Evolutionary conservation across 2,329 filamentous ascomycete genomes (phyloP).

Genomic region (Fusarium subglutinans): DNA sequence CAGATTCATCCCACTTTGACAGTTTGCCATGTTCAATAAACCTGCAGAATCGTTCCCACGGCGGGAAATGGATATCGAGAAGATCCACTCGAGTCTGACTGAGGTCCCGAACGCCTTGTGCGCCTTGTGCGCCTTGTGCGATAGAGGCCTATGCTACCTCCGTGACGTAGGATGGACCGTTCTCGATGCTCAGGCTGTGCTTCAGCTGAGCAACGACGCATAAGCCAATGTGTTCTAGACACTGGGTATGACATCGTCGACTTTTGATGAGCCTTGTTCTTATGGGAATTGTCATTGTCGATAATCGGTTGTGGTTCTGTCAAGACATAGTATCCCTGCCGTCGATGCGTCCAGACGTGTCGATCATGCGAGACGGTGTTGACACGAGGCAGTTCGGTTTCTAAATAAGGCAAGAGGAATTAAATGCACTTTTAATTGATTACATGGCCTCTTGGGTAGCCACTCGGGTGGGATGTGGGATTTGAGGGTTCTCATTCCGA

Average conservation of each 20-base stretch:
- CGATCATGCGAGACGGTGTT: slow-evolving; percentile 24
- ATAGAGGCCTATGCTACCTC: slow-evolving; percentile 23
- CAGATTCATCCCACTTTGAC: slow-evolving; percentile 1
- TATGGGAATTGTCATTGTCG: not conserved
- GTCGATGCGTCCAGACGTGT: slow-evolving; percentile 23
- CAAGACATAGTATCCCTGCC: slow-evolving; percentile 7
- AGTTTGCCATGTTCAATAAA: slow-evolving; percentile 6
- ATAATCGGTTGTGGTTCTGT: slow-evolving; percentile 8
- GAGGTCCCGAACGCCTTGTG: not conserved
- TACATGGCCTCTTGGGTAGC: slow-evolving; percentile 3
- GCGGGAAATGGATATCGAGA: slow-evolving; percentile 1
- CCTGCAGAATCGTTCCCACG: slow-evolving; percentile 1
- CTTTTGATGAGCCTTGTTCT: not conserved
- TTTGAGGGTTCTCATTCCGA: slow-evolving; percentile 10
- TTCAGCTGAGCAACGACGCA: slow-evolving; percentile 24
- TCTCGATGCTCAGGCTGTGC: slow-evolving; percentile 39
- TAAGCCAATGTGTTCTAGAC: slow-evolving; percentile 21
- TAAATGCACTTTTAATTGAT: slow-evolving; percentile 16
- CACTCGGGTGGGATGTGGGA: slow-evolving; percentile 11
- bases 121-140: slow-evolving; percentile 2
- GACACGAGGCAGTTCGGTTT: slow-evolving; percentile 7
- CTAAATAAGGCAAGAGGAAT: not conserved
- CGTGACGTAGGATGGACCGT: slow-evolving; percentile 41
- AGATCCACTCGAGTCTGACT: not conserved
- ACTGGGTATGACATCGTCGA: slow-evolving; percentile 20